phyloP scores from a whole-genome alignment of 495 filamentous ascomycete genomes.

The Aspergillus biplanus region DNA sequence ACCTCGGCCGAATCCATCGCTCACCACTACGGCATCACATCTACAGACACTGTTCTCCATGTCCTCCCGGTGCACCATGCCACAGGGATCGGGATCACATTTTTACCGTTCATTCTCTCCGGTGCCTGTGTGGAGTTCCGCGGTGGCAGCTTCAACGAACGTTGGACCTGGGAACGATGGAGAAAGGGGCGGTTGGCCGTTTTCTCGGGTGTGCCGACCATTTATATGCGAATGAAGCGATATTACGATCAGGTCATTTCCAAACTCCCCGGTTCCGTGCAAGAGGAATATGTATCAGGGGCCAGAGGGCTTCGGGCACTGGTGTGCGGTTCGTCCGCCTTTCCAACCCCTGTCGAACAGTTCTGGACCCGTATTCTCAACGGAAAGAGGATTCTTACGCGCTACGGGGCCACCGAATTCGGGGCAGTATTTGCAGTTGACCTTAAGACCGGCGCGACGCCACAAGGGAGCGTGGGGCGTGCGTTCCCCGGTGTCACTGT shows the following conservation, averaged over 20 bases:
- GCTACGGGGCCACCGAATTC: constrained; percentile 54
- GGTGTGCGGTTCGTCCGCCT: constrained; percentile 50
- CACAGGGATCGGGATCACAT: constrained; percentile 50
- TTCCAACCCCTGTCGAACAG: constrained; percentile 49
- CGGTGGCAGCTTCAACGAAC: constrained; percentile 47
- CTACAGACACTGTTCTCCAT: constrained; percentile 37
- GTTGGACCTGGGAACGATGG: constrained; percentile 57
- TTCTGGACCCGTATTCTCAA: constrained; percentile 49
- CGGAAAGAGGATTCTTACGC: constrained; percentile 41
- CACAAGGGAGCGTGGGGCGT: constrained; percentile 39
- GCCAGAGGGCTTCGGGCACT: constrained; percentile 44
- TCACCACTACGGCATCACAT: constrained; percentile 33
- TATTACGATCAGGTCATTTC: constrained; percentile 42
- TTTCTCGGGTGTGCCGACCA: constrained; percentile 55
- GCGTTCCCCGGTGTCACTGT: constrained; percentile 41
- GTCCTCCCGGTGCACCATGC: constrained; percentile 54
- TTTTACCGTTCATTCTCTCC: constrained; percentile 47
- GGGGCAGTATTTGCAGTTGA: constrained; percentile 48
- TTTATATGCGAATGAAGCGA: constrained; percentile 54
- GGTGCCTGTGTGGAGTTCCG: constrained; percentile 53
- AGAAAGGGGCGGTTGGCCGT: constrained; percentile 46
- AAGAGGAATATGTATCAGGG: constrained; percentile 38
- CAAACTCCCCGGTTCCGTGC: constrained; percentile 19
- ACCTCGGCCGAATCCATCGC: constrained; percentile 32
- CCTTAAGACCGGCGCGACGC: constrained; percentile 37